These are phyloP conservation scores for Stygiomarasmius scandens DNA, from an alignment of 1,284 basidiomycete species.

Conservation along the genomic window DNA sequence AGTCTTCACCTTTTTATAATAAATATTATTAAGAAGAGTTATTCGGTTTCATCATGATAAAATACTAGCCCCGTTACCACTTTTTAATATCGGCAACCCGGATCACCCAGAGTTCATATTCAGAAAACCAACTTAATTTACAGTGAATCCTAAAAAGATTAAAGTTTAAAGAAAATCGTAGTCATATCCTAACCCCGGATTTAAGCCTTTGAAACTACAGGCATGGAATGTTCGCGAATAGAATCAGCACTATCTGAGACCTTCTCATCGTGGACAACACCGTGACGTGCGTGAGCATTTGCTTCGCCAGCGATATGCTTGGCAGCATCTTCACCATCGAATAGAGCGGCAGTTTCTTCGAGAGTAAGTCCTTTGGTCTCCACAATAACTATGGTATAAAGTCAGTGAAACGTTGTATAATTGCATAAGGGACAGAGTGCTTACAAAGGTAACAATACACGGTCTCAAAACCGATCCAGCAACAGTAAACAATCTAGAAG, in stretches of 20 bases:
- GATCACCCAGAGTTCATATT: too few relatives aligned
- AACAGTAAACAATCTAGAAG: slow-evolving; percentile 63
- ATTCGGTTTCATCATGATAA: too few relatives aligned
- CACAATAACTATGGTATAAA: slow-evolving; percentile 43
- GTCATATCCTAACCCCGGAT: too few relatives aligned
- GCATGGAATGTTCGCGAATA: neutral
- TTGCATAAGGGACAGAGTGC: slow-evolving; percentile 17
- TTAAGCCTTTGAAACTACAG: neutral
- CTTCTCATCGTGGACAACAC: neutral
- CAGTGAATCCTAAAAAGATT: too few relatives aligned
- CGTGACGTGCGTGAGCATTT: too few relatives aligned
- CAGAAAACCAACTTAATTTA: too few relatives aligned
- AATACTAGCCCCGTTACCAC: too few relatives aligned
- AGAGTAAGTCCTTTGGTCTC: slow-evolving; percentile 75
- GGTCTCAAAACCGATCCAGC: slow-evolving; percentile 66
- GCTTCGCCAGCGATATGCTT: slow-evolving; percentile 1
- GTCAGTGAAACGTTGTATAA: slow-evolving; percentile 9
- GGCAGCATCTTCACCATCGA: slow-evolving; percentile 58
- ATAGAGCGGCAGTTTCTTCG: slow-evolving; percentile 76
- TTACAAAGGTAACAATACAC: slow-evolving; percentile 64
- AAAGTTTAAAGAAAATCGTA: too few relatives aligned
- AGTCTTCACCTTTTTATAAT: too few relatives aligned
- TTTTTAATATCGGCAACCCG: too few relatives aligned
- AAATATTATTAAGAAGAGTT: too few relatives aligned
- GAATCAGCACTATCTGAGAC: neutral